Conservation (phyloP, 2,329 filamentous ascomycete species). For the Nothopassalora personata region DNA sequence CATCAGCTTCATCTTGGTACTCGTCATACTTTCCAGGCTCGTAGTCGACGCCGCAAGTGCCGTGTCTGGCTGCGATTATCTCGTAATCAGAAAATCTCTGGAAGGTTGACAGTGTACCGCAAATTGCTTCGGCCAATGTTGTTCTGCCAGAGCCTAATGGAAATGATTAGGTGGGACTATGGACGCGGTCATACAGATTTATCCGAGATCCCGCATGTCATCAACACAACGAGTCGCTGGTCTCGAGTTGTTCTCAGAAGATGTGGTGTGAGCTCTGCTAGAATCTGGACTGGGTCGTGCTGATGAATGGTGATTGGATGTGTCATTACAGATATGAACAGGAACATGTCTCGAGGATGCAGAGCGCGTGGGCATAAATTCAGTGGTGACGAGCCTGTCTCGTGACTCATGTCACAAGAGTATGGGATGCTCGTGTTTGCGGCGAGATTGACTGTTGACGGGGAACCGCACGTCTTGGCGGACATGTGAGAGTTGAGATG, state of each 20-base stretch:
- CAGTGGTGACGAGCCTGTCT: no score
- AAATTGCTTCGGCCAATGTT: conserved; percentile 2
- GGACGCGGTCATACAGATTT: neutral
- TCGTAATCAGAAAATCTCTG: conserved; percentile 8
- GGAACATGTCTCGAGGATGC: no score
- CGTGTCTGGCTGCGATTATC: conserved; percentile 6
- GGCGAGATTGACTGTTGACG: no score
- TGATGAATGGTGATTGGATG: no score
- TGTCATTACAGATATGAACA: no score
- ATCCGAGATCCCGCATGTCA: conserved; percentile 13
- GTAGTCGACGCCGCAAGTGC: conserved; percentile 8
- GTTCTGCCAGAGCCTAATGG: conserved; percentile 10
- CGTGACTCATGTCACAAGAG: no score
- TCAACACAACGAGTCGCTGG: conserved; percentile 1
- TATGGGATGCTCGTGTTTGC: no score
- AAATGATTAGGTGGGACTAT: neutral
- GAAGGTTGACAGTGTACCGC: neutral
- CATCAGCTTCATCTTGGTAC: conserved; percentile 6
- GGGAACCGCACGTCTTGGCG: no score
- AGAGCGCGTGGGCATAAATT: no score
- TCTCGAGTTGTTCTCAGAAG: neutral
- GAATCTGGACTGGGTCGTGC: neutral
- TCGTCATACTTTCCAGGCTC: neutral
- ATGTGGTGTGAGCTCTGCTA: neutral
- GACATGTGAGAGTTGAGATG: no score